phyloP scores from a whole-genome alignment of 768 basidiomycete species.

The Auricularia auricula-judae region DNA sequence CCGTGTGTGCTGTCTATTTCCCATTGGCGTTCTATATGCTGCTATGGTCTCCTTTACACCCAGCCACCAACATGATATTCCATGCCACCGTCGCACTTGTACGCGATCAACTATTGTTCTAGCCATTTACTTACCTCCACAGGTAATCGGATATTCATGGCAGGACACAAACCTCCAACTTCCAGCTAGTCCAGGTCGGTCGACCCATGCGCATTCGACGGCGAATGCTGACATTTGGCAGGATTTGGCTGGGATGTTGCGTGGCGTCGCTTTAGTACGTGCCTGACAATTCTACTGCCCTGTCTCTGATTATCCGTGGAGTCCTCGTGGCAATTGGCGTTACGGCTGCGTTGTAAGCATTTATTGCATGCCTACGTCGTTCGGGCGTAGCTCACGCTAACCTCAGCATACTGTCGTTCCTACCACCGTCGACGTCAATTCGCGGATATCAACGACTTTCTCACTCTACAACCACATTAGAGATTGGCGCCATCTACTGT shows the following conservation, averaged over 20 bases:
- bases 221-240: too few species aligned
- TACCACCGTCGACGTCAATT: constrained; percentile 64
- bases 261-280: constrained; percentile 38
- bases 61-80: constrained; percentile 26
- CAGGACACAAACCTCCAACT: constrained; percentile 39
- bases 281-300: too few species aligned
- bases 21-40: constrained; percentile 18
- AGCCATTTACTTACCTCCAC: too few species aligned
- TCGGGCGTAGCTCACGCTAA: background rate
- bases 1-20: constrained; percentile 41
- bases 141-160: constrained; percentile 71
- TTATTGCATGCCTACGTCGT: constrained; percentile 10
- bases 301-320: too few species aligned
- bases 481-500: constrained; percentile 66
- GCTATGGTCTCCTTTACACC: constrained; percentile 10
- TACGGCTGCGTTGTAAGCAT: constrained; percentile 58
- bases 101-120: constrained; percentile 11
- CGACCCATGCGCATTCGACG: too few species aligned
- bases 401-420: constrained; percentile 51
- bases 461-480: constrained; percentile 53
- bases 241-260: constrained; percentile 45
- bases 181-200: constrained; percentile 34
- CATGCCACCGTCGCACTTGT: constrained; percentile 56
- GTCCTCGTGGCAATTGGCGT: constrained; percentile 56
- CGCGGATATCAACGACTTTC: constrained; percentile 61